Base-by-base conservation (phyloP, 208 protist genomes). In the Leishmania turanica region DNA sequence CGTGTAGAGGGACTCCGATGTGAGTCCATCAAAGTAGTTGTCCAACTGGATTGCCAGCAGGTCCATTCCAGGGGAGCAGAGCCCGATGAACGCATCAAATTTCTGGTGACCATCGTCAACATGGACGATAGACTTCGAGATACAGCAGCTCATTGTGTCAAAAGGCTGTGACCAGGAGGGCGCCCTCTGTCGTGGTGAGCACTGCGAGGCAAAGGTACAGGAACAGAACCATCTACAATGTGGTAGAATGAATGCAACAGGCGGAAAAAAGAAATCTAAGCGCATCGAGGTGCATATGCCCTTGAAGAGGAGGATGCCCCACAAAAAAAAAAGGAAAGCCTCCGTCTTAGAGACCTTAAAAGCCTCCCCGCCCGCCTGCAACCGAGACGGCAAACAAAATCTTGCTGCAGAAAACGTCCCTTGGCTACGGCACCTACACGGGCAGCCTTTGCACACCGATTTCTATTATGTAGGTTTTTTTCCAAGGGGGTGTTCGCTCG, bases 1-100 rank as follows among this genome's bases (percentile, higher is more conserved):
- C 27, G 76, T 83, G 75, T 88, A 88, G 34, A 82, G 73, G 56
- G 77, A 82, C 66, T 88, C 81, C 1, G 77, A 84, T 0, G 72
- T 64, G 7, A 85, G 73, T 9, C 68, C 80, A 45, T 80, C 69
- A 34, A 85, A 83, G 74, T 88, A 80, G 58, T 72, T 66, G 47
- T 82, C 82, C 3, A 88, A 54, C 47, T 77, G 62, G 3, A 81
- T 60, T 7, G 78, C 85, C 11, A 88, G 45, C 37, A 69, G 72
- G 58, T 79, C 78, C 34, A 80, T 79, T 62, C 85, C 78, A 2
- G 68, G 47, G 51, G 56, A 66, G 66, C 79, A 64, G 3, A 85
- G 69, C 15, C n/a, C 40, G 40, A 80, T 37, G 60, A 85, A 83
- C 7, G 81, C 54, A 31, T 80, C 78, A 9, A 81, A 85, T 60